Evolutionary conservation across 768 basidiomycete genomes (phyloP).

Genomic region (Psilocybe sp.): DNA sequence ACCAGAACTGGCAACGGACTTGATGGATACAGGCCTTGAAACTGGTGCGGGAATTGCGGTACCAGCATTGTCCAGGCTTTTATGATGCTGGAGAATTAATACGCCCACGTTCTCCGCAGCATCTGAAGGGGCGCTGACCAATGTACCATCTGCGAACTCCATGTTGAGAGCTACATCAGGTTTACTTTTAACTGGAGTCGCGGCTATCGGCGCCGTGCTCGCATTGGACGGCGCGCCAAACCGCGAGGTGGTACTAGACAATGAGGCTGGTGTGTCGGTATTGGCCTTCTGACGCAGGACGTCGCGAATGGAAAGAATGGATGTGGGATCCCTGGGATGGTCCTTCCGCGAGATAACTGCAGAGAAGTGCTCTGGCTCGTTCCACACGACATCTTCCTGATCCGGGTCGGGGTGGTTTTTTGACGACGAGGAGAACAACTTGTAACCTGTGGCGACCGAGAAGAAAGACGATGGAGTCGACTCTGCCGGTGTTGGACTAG

Average conservation of each 20-base stretch:
- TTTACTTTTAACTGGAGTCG: slow-evolving; percentile 12
- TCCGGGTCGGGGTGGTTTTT: slow-evolving; percentile 56
- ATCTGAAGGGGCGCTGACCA: slow-evolving; percentile 25
- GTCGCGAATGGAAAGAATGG: slow-evolving; percentile 56
- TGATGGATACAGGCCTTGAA: slow-evolving; percentile 25
- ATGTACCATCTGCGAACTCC: slow-evolving; percentile 48
- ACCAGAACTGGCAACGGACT: slow-evolving; percentile 19
- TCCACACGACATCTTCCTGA: slow-evolving; percentile 53
- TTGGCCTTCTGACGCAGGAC: slow-evolving; percentile 53
- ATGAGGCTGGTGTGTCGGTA: slow-evolving; percentile 18
- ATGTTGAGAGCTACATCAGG: slow-evolving; percentile 55
- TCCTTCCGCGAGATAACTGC: slow-evolving; percentile 62
- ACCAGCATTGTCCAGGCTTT: slow-evolving; percentile 33
- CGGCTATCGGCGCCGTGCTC: neutral
- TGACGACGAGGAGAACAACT: slow-evolving; percentile 41
- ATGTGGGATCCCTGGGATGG: slow-evolving; percentile 56
- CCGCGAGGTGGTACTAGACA: slow-evolving; percentile 10
- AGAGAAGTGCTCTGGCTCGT: slow-evolving; percentile 59
- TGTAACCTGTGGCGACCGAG: slow-evolving; percentile 44
- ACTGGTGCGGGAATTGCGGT: slow-evolving; percentile 13
- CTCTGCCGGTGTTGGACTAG: slow-evolving; percentile 20
- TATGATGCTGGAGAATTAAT: slow-evolving; percentile 30
- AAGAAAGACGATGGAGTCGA: slow-evolving; percentile 46
- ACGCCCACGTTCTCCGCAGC: slow-evolving; percentile 36
- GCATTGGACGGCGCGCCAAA: slow-evolving; percentile 17